Base-by-base conservation (phyloP, 352 stramenopile species). In the Globisporangium mamillatum region DNA sequence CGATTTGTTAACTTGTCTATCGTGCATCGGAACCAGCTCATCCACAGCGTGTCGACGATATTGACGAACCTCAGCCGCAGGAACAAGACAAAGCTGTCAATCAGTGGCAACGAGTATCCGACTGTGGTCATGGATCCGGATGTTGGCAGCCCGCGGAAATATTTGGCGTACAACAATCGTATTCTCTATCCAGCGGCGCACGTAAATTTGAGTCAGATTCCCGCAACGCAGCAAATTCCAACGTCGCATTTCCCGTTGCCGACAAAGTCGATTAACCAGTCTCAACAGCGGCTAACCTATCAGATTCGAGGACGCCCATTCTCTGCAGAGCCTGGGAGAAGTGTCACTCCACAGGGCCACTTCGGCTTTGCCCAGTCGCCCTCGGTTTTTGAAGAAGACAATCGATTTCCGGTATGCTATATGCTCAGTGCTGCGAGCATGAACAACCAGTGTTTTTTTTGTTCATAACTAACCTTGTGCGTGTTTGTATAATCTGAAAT, bases 141-240 rank as follows among this genome's bases (percentile, higher is more conserved):
- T 8, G 53, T n/a, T 9, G 34, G 36, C 4, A 80, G 73, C 29
- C 75, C 73, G 59, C 60, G 63, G 2, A 71, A 55, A 55, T 79
- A 69, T 32, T 74, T 73, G 60, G 68, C 60, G 8, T 68, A 66
- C 41, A 77, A 73, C 56, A 76, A 71, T 38, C 66, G 83, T 0
- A 64, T 64, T 3, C 18, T 88, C 18, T 90, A 88, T 41, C 83
- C 81, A 1, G 66, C 78, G 2, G 61, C 70, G 0, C 81, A 77
- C 27, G 71, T 93, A 38, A 80, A 91, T 36, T 54, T 93, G 54
- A 86, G 71, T 52, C 63, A 70, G 29, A 64, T 93, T 10, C 84
- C 84, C 0, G 58, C 66, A 1, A 84, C 82, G 0, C 84, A 93
- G 44, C 76, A 91, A 22, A 80, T 93, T 9, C 73, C 81, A 16